phyloP scores from a whole-genome alignment of 2,329 filamentous ascomycete genomes.

The Monilinia fructicola region DNA sequence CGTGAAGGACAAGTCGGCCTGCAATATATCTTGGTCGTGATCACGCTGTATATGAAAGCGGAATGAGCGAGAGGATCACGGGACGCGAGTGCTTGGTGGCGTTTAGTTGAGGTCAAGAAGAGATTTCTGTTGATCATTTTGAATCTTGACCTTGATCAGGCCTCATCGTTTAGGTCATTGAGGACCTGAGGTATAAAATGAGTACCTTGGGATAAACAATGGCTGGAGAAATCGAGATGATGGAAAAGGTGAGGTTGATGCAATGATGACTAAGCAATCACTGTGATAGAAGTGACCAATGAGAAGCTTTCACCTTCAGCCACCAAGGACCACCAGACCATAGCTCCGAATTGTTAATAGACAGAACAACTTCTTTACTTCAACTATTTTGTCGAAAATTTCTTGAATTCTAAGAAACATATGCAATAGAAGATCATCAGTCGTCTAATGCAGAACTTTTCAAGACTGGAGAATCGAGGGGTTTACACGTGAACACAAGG shows the following conservation, averaged over 20 bases:
- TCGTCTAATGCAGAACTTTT: too few species aligned
- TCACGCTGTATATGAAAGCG: constrained; percentile 52
- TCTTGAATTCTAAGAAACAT: neutral
- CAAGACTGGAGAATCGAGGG: too few species aligned
- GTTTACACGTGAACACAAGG: too few species aligned
- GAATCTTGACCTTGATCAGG: fast-evolving
- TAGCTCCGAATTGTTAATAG: neutral
- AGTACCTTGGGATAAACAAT: neutral
- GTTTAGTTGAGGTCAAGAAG: neutral
- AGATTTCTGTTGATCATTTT: neutral
- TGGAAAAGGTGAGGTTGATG: neutral
- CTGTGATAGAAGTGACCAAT: constrained; percentile 20
- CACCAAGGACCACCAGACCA: neutral
- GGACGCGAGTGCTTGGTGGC: constrained; percentile 30
- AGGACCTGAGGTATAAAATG: neutral
- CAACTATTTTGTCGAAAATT: neutral
- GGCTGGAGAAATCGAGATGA: neutral
- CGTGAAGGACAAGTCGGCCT: constrained; percentile 60
- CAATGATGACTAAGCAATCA: neutral
- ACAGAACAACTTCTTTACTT: neutral
- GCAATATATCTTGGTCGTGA: constrained; percentile 55
- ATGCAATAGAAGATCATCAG: too few species aligned
- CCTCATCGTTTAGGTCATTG: neutral
- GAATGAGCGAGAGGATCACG: constrained; percentile 44
- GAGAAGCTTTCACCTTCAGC: neutral